Conservation (phyloP, 345 rosid species). For the Linum trigynum region DNA sequence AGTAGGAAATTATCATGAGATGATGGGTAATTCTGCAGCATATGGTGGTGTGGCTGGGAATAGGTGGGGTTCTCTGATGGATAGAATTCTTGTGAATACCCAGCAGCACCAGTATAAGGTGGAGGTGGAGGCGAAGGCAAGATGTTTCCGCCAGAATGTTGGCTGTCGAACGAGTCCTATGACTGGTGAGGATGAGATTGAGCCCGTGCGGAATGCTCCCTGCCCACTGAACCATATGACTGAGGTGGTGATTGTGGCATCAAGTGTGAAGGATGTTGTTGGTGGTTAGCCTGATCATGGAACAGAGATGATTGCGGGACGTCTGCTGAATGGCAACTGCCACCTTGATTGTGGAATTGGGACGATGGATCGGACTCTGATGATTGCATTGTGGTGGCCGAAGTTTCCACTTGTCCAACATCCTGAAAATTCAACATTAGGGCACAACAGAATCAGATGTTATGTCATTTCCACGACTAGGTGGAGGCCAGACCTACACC, state of each 20-base stretch:
- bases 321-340: slow-evolving; percentile 28
- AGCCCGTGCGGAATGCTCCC: slow-evolving; percentile 31
- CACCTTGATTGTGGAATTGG: slow-evolving; percentile 35
- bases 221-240: slow-evolving; percentile 32
- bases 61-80: slow-evolving; percentile 40
- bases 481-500: no score
- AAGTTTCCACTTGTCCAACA: slow-evolving; percentile 33
- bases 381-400: slow-evolving; percentile 21
- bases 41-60: slow-evolving; percentile 44
- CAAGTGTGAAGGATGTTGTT: slow-evolving; percentile 25
- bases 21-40: slow-evolving; percentile 39
- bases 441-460: slow-evolving; percentile 12
- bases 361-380: slow-evolving; percentile 39
- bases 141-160: slow-evolving; percentile 3
- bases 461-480: not conserved
- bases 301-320: slow-evolving; percentile 37
- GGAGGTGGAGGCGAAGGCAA: slow-evolving; percentile 25
- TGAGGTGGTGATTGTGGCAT: slow-evolving; percentile 31
- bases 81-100: slow-evolving; percentile 44
- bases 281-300: slow-evolving; percentile 36
- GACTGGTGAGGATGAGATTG: slow-evolving; percentile 20
- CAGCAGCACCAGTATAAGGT: slow-evolving; percentile 28
- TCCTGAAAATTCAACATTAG: slow-evolving; percentile 39
- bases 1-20: slow-evolving; percentile 42
- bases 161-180: slow-evolving; percentile 13